Percentiles rank a stretch among this genome's conserved stretches.
phyloP scores from a whole-genome alignment of 352 stramenopile species.

The Lagenidium giganteum region DNA sequence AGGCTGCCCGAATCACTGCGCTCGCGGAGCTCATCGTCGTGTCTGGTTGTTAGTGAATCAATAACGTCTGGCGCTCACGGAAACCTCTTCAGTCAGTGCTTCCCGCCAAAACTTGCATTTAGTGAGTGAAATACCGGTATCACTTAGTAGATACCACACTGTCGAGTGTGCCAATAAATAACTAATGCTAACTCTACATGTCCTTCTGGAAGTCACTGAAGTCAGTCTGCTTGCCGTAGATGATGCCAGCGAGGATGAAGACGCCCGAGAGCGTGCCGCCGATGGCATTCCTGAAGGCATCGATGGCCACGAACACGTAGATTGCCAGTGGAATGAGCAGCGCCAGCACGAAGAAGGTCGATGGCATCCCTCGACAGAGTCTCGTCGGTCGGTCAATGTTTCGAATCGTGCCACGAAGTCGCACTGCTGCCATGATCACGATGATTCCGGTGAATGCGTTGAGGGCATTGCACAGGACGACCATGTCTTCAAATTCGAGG shows the following conservation, averaged over 20 bases:
- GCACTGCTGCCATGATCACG: slow-evolving; percentile 33
- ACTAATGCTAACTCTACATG: too few relatives aligned
- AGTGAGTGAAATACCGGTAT: neutral
- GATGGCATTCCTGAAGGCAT: slow-evolving; percentile 36
- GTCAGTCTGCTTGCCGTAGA: slow-evolving; percentile 43
- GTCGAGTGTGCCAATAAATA: too few relatives aligned
- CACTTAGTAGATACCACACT: too few relatives aligned
- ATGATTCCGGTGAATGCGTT: slow-evolving; percentile 33
- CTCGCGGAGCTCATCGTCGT: slow-evolving; percentile 25
- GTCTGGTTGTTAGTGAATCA: neutral
- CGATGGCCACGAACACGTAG: slow-evolving; percentile 26
- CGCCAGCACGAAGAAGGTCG: slow-evolving; percentile 23
- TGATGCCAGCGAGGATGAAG: slow-evolving; percentile 45
- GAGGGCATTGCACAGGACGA: slow-evolving; percentile 48
- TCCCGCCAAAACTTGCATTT: neutral
- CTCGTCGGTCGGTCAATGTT: slow-evolving; percentile 31
- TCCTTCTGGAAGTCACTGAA: slow-evolving; percentile 42
- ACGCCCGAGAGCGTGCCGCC: slow-evolving; percentile 29
- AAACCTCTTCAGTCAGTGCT: neutral
- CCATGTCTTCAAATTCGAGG: slow-evolving; percentile 41
- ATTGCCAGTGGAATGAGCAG: slow-evolving; percentile 28
- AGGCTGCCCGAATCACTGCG: slow-evolving; percentile 44
- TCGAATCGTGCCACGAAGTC: slow-evolving; percentile 28
- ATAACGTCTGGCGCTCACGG: too few relatives aligned
- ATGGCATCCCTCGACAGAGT: slow-evolving; percentile 30